Base-by-base conservation (phyloP, 164 flowering plant genomes). In the Magnolia sinica region DNA sequence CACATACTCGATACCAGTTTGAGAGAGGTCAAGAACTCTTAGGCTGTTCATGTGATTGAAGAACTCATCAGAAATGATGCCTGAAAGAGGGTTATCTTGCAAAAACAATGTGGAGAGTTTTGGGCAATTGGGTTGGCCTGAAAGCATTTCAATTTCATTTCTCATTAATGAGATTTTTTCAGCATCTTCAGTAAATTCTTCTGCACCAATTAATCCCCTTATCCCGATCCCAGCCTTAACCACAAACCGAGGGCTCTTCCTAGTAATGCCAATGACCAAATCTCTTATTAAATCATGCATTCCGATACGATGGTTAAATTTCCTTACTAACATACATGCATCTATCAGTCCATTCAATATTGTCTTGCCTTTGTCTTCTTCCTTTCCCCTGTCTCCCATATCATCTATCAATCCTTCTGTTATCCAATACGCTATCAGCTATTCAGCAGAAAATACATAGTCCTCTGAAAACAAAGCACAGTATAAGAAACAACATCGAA, bases 271-370 rank as follows among this genome's bases (percentile, higher is more conserved):
- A 27, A 52, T 71, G 37, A 63, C 84, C 84, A 84, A 79, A 10
- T 82, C 86, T 69, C 87, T 83, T 18, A 86, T 10, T 58, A 81
- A 37, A 73, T 82, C 83, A 80, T 86, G 88, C 84, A 86, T 81
- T 69, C 73, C 84, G 14, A 84, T 83, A 72, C 64, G 52, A 78
- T 80, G 24, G 80, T 61, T 23, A 79, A 58, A 18, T 78, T 71
- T 18, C 22, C 80, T 27, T 58, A 50, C 84, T 50, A 82, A 63
- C 31, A 82, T 51, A 16, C 81, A 77, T 22, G 50, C 27, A 51
- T 50, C 7, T 45, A 51, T 50, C 7, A 82, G 79, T 50, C 73
- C 64, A 23, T 77, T 76, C 59, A 85, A 16, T n/a, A 80, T 79
- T 2, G 68, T 6, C 5, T 81, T 79, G 4, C 84, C 84, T 68